Evolutionary conservation across 2,329 filamentous ascomycete species (phyloP), one percentile per base, ranked within the genome.

Genomic region (Aspergillus glaucus): DNA sequence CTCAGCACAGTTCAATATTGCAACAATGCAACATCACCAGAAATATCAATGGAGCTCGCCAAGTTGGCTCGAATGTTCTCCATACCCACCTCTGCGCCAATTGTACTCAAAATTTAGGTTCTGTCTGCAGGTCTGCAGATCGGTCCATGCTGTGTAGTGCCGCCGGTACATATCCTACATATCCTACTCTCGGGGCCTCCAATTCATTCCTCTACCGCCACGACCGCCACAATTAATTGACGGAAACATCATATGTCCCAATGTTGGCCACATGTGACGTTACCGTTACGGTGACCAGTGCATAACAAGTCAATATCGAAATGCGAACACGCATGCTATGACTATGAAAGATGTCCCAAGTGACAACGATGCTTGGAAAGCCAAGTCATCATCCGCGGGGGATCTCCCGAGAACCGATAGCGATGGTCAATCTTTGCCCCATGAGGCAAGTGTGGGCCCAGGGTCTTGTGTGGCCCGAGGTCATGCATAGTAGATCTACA

Each of bases 21-120:
- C 15, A 14, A 10, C 17, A 40, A 12, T 19, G 15, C 19, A 40
- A 12, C 10, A 17, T 19, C 19, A 4, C 39, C 12, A 28, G 41
- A 43, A 17, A 12, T 17, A 19, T 28, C 22, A 17, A 28, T n/a
- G 15, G 21, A 22, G 6, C 24, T 43, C 24, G 19, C 41, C 19
- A 43, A 43, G 41, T 10, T 7, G 41, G 41, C 41, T 43, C 41
- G 41, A 43, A 43, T n/a, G 41, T 43, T 43, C 41, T 26, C 41
- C 41, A 14, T 43, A 10, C 8, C 24, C n/a, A 43, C 12, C 41
- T 9, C n/a, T 28, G 12, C 24, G 10, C 12, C 7, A 8, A 22
- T 14, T 26, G 41, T 17, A 26, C 24, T 43, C n/a, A 43, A 30
- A 26, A 30, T 19, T 43, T 28, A 28, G 22, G 41, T 43, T 28